phyloP scores from a whole-genome alignment of 1,139 yeast species.

The Tardiomyces digboiensis region DNA sequence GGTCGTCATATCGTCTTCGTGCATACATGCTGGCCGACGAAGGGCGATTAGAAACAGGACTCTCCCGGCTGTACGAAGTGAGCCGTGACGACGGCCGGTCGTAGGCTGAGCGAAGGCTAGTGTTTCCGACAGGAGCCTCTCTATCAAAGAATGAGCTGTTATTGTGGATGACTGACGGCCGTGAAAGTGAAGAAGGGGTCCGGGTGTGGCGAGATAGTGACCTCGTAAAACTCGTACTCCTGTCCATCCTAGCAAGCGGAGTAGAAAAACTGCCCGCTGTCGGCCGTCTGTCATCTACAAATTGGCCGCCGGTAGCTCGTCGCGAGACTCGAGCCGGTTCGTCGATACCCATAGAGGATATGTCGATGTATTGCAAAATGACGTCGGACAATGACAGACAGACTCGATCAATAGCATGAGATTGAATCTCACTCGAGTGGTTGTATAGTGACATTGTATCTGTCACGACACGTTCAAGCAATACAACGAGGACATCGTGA shows the following conservation, averaged over 20 bases:
- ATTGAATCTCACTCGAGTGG: constrained; percentile 4
- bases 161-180: background rate
- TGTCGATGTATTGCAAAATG: constrained; percentile 11
- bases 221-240: too few species aligned
- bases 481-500: constrained; percentile 13
- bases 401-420: constrained; percentile 14
- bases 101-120: background rate
- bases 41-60: background rate
- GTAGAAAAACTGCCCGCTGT: background rate
- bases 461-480: constrained; percentile 19
- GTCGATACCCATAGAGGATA: background rate
- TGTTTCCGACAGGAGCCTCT: background rate
- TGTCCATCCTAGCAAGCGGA: background rate
- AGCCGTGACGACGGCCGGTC: background rate
- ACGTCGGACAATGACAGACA: constrained; percentile 20
- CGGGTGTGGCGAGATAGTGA: background rate
- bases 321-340: too few species aligned
- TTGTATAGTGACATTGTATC: constrained; percentile 16
- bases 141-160: background rate
- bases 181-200: background rate
- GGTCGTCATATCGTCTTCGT: background rate
- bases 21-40: background rate
- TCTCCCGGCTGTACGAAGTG: background rate
- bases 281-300: background rate
- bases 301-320: background rate